Conservation (phyloP, 768 basidiomycete species). For the Hysterangium stoloniferum region DNA sequence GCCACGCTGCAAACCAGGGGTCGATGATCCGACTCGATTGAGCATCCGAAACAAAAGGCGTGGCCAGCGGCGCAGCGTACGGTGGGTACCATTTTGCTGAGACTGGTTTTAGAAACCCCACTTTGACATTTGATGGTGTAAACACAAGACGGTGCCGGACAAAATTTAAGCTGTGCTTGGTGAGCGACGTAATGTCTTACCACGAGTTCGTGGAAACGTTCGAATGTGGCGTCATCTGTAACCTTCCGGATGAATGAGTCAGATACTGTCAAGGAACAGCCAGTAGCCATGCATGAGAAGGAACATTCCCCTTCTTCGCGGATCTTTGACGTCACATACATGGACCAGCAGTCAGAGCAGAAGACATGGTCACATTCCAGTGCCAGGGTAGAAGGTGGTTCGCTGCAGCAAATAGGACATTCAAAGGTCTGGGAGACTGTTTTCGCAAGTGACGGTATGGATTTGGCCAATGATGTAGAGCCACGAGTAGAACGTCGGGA, state of each 20-base stretch:
- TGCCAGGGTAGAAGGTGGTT: constrained; percentile 53
- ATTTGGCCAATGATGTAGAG: constrained; percentile 19
- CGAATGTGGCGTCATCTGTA: constrained; percentile 46
- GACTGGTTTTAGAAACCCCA: constrained; percentile 66
- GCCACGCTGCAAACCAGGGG: constrained; percentile 87
- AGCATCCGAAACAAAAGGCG: constrained; percentile 93
- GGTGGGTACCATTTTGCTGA: constrained; percentile 78
- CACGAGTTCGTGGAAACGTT: constrained; percentile 79
- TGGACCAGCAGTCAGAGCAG: constrained; percentile 78
- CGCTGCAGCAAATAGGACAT: constrained; percentile 93
- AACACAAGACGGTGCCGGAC: constrained; percentile 91
- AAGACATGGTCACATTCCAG: constrained; percentile 81
- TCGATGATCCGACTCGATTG: constrained; percentile 81
- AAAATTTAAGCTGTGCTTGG: constrained; percentile 80
- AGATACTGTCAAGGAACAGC: constrained; percentile 56
- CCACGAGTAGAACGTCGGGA: constrained; percentile 17
- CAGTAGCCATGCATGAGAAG: constrained; percentile 76
- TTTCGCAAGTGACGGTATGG: constrained; percentile 5
- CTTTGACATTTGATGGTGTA: constrained; percentile 86
- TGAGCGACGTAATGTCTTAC: constrained; percentile 87
- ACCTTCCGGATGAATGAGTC: constrained; percentile 54
- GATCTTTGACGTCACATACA: constrained; percentile 74
- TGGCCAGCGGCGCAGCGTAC: constrained; percentile 69
- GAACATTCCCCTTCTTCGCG: constrained; percentile 69
- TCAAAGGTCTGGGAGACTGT: constrained; percentile 39